Evolutionary conservation across 257 asterid genomes (phyloP), one percentile per base, ranked within the genome.

Genomic region (Ballota nigra): DNA sequence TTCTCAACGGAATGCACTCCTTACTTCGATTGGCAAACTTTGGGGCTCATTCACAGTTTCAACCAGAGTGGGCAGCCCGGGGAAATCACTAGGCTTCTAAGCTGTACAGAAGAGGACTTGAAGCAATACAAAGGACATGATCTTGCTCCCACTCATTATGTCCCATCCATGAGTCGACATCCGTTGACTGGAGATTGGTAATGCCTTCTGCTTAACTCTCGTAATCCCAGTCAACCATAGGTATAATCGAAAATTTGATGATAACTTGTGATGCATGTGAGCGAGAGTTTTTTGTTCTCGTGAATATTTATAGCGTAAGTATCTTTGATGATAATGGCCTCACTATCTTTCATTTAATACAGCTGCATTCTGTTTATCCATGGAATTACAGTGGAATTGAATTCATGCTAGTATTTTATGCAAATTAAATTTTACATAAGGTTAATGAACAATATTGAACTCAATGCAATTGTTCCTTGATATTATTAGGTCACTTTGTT

Each of bases 91-190:
- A 80, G 99, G 77, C 89, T 95, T 49, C 83, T 95, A 22, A 95
- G 99, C 66, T 95, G 99, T 78, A 85, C 97, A 2, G 99, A 89
- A 22, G 95, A 91, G 77, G 96, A 95, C 71, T 73, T 89, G 80
- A 95, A 87, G 88, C 78, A 84, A 74, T 95, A 95, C 80, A 84
- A 89, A 82, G 99, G 99, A 45, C 93, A 73, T 41, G 88, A 91
- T 87, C 76, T 95, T 47, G 98, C 97, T 82, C 96, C 97, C 34
- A 95, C 98, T 51, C 98, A 95, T 86, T 85, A 85, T 65, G 98
- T 91, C 53, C 99, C 99, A 10, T 95, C 99, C 76, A 95, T 95
- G 99, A 95, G 99, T 77, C 91, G 95, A 9, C 99, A 91, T 86
- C 98, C 99, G 16, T 66, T 86, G 62, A 89, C 98, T 1, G 98